Percentiles rank a stretch among this genome's conserved stretches.
Evolutionary conservation across 192 early-diverging fungal genomes (phyloP).

Genomic region (Piromyces finnis): DNA sequence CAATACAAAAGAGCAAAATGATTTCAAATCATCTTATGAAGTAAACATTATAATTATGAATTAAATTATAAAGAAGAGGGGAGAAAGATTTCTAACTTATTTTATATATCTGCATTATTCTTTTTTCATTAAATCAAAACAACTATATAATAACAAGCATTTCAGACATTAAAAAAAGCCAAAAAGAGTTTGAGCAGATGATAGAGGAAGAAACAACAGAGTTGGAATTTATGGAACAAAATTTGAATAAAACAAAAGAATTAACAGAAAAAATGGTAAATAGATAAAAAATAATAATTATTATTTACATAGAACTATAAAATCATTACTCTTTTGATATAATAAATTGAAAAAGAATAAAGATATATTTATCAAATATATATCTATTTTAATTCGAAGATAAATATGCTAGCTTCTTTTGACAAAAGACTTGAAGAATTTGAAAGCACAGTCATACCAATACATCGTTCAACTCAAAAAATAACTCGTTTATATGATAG

Average conservation of each 20-base stretch:
- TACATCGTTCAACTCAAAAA: conserved; percentile 54
- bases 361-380: too few relatives aligned
- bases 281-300: too few relatives aligned
- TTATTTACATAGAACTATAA: too few relatives aligned
- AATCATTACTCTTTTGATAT: too few relatives aligned
- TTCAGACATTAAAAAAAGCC: background rate
- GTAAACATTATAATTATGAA: too few relatives aligned
- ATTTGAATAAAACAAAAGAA: background rate
- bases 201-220: background rate
- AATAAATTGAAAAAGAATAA: too few relatives aligned
- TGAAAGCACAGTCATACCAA: conserved; percentile 60
- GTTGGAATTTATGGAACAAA: background rate
- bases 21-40: background rate
- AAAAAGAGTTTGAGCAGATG: background rate
- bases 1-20: background rate
- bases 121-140: too few relatives aligned
- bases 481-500: conserved; percentile 55
- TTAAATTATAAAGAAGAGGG: too few relatives aligned
- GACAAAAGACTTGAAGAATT: conserved; percentile 50
- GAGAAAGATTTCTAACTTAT: too few relatives aligned
- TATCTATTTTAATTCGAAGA: too few relatives aligned
- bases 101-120: too few relatives aligned
- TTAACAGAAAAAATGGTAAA: background rate
- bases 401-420: conserved; percentile 52
- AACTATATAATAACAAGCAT: too few relatives aligned